Evolutionary conservation across 2,329 filamentous ascomycete genomes (phyloP).

Genomic region (Aspergillaceae sp.): DNA sequence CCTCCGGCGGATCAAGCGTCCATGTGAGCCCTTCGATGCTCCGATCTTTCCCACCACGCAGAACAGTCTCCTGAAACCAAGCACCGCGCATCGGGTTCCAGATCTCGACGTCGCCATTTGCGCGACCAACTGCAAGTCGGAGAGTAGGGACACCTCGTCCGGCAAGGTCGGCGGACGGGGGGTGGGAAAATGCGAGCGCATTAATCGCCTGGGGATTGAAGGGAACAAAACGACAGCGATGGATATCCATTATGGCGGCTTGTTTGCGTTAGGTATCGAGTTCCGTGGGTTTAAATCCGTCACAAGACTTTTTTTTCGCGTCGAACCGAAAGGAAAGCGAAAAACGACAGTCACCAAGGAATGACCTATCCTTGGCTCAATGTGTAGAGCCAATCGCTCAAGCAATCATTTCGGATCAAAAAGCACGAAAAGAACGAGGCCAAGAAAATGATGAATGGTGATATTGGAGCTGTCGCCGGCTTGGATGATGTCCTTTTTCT

Average conservation of each 20-base stretch:
- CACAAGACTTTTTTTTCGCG: constrained; percentile 9
- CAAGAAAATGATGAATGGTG: constrained; percentile 5
- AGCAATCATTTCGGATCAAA: constrained; percentile 13
- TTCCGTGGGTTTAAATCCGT: constrained; percentile 5
- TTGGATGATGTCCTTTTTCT: constrained; percentile 9
- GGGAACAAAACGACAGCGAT: constrained; percentile 91
- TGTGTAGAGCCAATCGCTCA: constrained; percentile 12
- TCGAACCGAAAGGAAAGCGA: constrained; percentile 3
- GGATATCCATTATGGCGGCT: constrained; percentile 67
- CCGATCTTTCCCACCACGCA: constrained; percentile 72
- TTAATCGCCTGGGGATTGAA: constrained; percentile 91
- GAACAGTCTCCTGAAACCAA: constrained; percentile 85
- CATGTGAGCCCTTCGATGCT: constrained; percentile 87
- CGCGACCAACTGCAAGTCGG: constrained; percentile 78
- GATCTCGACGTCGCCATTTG: constrained; percentile 94
- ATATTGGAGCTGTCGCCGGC: constrained; percentile 10
- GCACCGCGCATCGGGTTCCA: constrained; percentile 79
- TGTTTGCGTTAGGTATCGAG: constrained; percentile 1
- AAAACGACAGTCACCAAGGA: constrained; percentile 7
- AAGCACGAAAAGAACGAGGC: not conserved
- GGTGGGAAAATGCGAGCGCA: constrained; percentile 84
- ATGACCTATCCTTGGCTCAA: constrained; percentile 11
- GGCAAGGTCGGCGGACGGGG: constrained; percentile 40
- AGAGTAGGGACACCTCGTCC: constrained; percentile 50
- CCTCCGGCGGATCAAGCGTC: constrained; percentile 75